Conservation (phyloP, 495 filamentous ascomycete species). For the Penicillium psychrofluorescens region DNA sequence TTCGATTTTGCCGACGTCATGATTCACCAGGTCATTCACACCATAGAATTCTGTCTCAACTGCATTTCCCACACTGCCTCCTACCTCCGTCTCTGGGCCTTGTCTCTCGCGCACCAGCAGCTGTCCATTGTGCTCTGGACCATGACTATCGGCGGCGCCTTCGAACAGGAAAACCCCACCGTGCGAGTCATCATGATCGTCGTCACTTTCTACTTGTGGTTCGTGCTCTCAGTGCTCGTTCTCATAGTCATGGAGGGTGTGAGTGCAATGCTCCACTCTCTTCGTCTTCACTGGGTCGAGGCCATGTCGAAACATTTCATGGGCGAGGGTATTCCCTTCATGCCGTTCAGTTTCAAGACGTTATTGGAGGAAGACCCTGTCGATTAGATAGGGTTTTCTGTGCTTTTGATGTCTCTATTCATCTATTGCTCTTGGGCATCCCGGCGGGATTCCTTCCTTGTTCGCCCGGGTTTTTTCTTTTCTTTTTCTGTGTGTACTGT, state of each 20-base stretch:
- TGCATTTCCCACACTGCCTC: slow-evolving; percentile 98
- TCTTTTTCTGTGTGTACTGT: slow-evolving; percentile 10
- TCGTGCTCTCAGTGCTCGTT: slow-evolving; percentile 71
- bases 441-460: slow-evolving; percentile 7
- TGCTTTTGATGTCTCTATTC: slow-evolving; percentile 9
- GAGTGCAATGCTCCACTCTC: slow-evolving; percentile 84
- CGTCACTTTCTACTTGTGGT: slow-evolving; percentile 77
- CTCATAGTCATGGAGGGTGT: slow-evolving; percentile 79
- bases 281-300: slow-evolving; percentile 97
- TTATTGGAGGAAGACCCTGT: slow-evolving; percentile 78
- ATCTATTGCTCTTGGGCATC: slow-evolving; percentile 6
- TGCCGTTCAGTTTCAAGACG: slow-evolving; percentile 84
- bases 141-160: slow-evolving; percentile 82
- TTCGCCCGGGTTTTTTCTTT: slow-evolving; percentile 9
- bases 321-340: slow-evolving; percentile 85
- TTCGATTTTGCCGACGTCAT: slow-evolving; percentile 95
- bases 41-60: slow-evolving; percentile 98
- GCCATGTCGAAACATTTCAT: slow-evolving; percentile 99
- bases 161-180: slow-evolving; percentile 52
- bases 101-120: slow-evolving; percentile 96
- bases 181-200: slow-evolving; percentile 74
- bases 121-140: slow-evolving; percentile 92
- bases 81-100: slow-evolving; percentile 96
- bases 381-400: slow-evolving; percentile 27
- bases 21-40: slow-evolving; percentile 99